These are phyloP conservation scores for Fusarium subtropicale DNA, from an alignment of 2,329 filamentous ascomycete species.

Conservation along the genomic window DNA sequence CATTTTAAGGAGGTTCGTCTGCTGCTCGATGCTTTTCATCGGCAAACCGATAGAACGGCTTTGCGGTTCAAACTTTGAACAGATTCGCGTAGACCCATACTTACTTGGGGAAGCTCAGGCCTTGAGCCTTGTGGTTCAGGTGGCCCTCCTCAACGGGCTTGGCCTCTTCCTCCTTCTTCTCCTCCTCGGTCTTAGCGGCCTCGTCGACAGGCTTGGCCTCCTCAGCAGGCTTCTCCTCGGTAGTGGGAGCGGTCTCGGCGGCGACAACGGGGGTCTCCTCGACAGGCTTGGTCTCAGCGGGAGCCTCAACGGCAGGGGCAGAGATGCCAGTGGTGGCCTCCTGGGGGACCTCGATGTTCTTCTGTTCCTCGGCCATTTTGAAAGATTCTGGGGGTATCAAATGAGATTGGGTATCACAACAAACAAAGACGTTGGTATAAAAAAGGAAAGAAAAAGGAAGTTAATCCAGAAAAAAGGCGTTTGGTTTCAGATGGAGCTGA, in stretches of 20 bases:
- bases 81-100: constrained; percentile 46
- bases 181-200: constrained; percentile 55
- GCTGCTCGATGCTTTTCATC: neutral
- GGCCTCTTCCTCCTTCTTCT: constrained; percentile 66
- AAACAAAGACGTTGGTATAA: constrained; percentile 58
- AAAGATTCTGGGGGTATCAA: constrained; percentile 57
- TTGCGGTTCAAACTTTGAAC: neutral
- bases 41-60: neutral
- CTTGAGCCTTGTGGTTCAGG: constrained; percentile 90
- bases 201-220: constrained; percentile 59
- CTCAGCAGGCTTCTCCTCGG: constrained; percentile 58
- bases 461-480: constrained; percentile 52
- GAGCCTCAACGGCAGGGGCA: constrained; percentile 50
- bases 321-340: constrained; percentile 58
- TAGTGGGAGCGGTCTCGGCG: constrained; percentile 50
- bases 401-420: constrained; percentile 65
- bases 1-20: too few species aligned
- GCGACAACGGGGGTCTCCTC: constrained; percentile 53
- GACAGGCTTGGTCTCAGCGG: constrained; percentile 53
- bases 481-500: constrained; percentile 49
- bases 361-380: constrained; percentile 80
- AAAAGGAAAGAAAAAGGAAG: constrained; percentile 53
- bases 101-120: constrained; percentile 87
- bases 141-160: constrained; percentile 84
- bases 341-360: constrained; percentile 71